Conservation (phyloP, 768 basidiomycete species). For the Ramaria sp. region DNA sequence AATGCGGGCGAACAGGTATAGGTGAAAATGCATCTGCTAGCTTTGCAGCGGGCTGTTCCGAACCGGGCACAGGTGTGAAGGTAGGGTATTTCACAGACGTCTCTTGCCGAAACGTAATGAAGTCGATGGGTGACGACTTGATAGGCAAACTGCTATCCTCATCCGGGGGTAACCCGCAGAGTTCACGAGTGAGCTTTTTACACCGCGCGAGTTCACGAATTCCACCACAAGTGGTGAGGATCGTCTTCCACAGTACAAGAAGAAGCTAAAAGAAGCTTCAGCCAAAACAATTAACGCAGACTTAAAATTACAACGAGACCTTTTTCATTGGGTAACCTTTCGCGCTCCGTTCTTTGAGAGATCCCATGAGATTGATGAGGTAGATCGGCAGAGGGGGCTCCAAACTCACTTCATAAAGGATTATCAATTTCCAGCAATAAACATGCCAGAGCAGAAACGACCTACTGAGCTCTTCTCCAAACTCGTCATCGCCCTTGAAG, state of each 20-base stretch:
- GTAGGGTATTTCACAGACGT: conserved; percentile 95
- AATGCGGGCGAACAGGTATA: conserved; percentile 88
- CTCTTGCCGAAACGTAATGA: conserved; percentile 82
- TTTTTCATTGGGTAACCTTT: conserved; percentile 98
- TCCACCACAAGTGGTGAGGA: conserved; percentile 89
- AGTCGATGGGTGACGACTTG: conserved; percentile 86
- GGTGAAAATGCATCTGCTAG: conserved; percentile 88
- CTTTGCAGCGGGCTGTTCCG: conserved; percentile 35
- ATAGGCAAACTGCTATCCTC: conserved; percentile 44
- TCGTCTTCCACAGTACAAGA: conserved; percentile 87
- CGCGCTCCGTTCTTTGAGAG: conserved; percentile 83
- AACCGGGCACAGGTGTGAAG: conserved; percentile 53
- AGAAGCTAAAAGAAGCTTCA: conserved; percentile 48
- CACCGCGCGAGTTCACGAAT: conserved; percentile 76
- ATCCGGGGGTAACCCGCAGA: conserved; percentile 61
- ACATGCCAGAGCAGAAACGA: conserved; percentile 10
- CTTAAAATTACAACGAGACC: conserved; percentile 31
- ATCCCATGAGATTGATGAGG: conserved; percentile 82
- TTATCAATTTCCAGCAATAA: background rate
- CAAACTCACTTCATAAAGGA: conserved; percentile 62
- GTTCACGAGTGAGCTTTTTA: conserved; percentile 76
- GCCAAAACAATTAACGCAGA: background rate
- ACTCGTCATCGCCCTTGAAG: conserved; percentile 87
- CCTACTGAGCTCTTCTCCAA: conserved; percentile 85
- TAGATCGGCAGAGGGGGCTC: conserved; percentile 92